Base-by-base conservation (phyloP, 495 filamentous ascomycete genomes). In the Filosporella fistucella region DNA sequence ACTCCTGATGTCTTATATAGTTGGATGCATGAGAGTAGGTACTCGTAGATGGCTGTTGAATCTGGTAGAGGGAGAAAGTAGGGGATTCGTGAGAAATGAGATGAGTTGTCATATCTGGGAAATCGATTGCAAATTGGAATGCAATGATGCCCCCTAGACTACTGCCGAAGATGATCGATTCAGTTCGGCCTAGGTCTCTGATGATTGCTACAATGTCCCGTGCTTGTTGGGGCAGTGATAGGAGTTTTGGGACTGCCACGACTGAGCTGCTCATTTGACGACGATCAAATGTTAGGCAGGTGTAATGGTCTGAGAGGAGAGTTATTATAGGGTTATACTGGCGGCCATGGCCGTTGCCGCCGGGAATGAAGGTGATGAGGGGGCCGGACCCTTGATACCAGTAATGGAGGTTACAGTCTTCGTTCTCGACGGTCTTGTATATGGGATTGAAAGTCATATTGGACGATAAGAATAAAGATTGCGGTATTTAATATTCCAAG, bases 1-100 rank as follows among this genome's bases (percentile, higher is more conserved):
- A 52, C 28, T 1, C 58, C 60, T 0, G 25, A n/a, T 8, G 44
- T 37, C 6, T 54, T 47, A 39, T 48, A 60, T 8, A 63, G n/a
- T 2, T 46, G 46, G 13, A 18, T 53, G 21, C 16, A 58, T 43
- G 12, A 40, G 33, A 29, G 42, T 33, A 51, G 51, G 45, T 41
- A 46, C 13, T 59, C 58, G 13, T 48, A 29, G 7, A 56, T 6
- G 1, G 47, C 41, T 4, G 52, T 47, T 0, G 55, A 35, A 14
- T 61, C 58, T 9, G 55, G 52, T 12, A 63, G 50, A 63, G 26
- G 30, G 16, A 52, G 20, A 41, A 41, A 10, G 51, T 45, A 1
- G 55, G 47, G 8, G 61, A 58, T 44, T 63, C 61, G 53, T 63
- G 60, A 14, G 43, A 20, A 37, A 63, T 57, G 13, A 57, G 18